Conservation (phyloP, 169 alveolate genomes). For the Eimeria tenella region DNA sequence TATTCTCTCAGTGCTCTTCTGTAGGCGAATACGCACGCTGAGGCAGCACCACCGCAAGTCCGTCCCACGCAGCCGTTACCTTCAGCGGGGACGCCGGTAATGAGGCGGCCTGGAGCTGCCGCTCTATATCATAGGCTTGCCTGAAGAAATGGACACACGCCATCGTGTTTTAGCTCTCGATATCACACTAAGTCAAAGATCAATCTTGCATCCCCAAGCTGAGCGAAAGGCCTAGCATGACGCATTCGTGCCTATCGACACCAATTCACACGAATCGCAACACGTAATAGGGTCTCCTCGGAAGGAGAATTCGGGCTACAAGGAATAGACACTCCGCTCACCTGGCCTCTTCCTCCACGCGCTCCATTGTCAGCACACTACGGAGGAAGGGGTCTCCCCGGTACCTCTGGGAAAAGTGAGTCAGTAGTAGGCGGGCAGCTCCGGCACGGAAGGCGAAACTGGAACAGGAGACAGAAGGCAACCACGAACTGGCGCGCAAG, state of each 20-base stretch:
- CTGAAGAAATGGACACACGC: background rate
- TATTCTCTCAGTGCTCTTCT: background rate
- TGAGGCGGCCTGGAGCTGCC: slow-evolving; percentile 41
- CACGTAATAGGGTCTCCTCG: too few species aligned
- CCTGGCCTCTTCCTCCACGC: slow-evolving; percentile 84
- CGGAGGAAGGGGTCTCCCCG: slow-evolving; percentile 84
- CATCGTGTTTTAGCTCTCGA: too few species aligned
- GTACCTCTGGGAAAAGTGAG: slow-evolving; percentile 87
- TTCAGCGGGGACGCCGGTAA: background rate
- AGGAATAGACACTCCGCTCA: background rate
- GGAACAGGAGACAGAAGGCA: background rate
- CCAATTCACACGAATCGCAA: too few species aligned
- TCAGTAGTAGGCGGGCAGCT: slow-evolving; percentile 82
- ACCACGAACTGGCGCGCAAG: background rate
- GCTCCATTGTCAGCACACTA: slow-evolving; percentile 78
- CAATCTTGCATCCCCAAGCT: too few species aligned
- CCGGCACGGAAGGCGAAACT: slow-evolving; percentile 83
- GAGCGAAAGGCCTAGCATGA: too few species aligned
- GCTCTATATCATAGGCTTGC: slow-evolving; percentile 68
- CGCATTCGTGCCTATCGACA: too few species aligned
- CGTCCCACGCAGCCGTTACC: slow-evolving; percentile 75
- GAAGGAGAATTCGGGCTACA: too few species aligned
- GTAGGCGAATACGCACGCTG: slow-evolving; percentile 41
- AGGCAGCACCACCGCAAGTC: slow-evolving; percentile 56
- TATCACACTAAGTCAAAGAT: too few species aligned